These are phyloP conservation scores for Ophiostoma quercus DNA, from an alignment of 2,329 filamentous ascomycete genomes.

Conservation along the genomic window DNA sequence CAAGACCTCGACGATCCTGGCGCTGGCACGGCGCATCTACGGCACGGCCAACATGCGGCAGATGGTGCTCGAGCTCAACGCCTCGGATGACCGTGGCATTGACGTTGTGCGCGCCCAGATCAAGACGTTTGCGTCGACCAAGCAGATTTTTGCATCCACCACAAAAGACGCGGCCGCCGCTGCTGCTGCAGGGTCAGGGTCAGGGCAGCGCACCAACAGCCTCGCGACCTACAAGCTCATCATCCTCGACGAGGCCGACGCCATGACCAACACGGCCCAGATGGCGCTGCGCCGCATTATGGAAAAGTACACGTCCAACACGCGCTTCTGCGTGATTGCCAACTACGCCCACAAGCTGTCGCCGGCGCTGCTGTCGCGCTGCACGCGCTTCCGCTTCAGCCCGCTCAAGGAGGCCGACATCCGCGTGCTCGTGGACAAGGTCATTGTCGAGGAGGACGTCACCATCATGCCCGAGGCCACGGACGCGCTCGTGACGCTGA, in stretches of 20 bases:
- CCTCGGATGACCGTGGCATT: constrained; percentile 94
- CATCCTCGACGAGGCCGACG: constrained; percentile 96
- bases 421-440: constrained; percentile 75
- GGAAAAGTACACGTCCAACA: constrained; percentile 99
- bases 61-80: constrained; percentile 97
- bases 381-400: constrained; percentile 91
- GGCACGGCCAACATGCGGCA: constrained; percentile 88
- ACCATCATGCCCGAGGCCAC: constrained; percentile 76
- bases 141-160: constrained; percentile 75
- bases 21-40: constrained; percentile 88
- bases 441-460: constrained; percentile 80
- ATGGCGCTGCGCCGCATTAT: constrained; percentile 96
- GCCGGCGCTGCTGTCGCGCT: constrained; percentile 84
- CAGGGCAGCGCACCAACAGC: constrained; percentile 33
- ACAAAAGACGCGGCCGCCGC: constrained; percentile 35
- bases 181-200: constrained; percentile 31
- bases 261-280: constrained; percentile 97
- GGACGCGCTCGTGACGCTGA: constrained; percentile 77
- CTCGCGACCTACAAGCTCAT: constrained; percentile 88
- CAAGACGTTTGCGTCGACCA: constrained; percentile 97
- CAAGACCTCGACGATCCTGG: constrained; percentile 94
- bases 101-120: constrained; percentile 98
- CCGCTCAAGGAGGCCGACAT: constrained; percentile 89
- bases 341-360: constrained; percentile 99
- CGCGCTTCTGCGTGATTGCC: constrained; percentile 94